Conservation (phyloP, 169 alveolate genomes). For the Cryptosporidium andersoni region DNA sequence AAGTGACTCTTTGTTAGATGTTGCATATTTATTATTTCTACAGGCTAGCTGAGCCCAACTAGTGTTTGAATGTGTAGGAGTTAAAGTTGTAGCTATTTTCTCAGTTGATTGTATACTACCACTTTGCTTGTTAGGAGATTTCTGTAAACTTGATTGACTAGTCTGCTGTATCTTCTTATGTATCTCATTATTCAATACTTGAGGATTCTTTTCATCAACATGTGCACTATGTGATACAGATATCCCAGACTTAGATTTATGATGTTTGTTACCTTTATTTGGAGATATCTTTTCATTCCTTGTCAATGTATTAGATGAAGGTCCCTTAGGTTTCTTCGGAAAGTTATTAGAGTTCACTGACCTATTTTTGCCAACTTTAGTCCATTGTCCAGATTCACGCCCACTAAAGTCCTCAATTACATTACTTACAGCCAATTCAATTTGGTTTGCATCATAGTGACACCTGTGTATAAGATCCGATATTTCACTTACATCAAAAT, state of each 20-base stretch:
- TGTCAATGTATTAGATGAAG: too few relatives aligned
- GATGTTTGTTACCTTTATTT: too few relatives aligned
- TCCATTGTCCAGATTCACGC: constrained; percentile 71
- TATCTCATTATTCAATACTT: not conserved
- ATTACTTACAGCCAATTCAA: constrained; percentile 70
- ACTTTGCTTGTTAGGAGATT: not conserved
- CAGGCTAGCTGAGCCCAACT: constrained; percentile 66
- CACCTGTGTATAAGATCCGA: constrained; percentile 62
- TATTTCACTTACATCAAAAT: constrained; percentile 41
- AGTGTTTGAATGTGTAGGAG: constrained; percentile 13
- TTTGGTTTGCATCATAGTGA: constrained; percentile 57
- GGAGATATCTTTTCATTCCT: too few relatives aligned
- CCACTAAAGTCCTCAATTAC: constrained; percentile 70
- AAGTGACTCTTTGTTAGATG: not conserved
- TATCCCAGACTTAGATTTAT: too few relatives aligned
- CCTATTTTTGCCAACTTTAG: constrained; percentile 60
- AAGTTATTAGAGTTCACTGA: not conserved
- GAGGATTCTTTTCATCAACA: not conserved
- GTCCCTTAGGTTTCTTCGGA: not conserved
- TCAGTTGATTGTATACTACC: not conserved
- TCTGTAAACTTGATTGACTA: not conserved
- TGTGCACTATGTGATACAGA: too few relatives aligned
- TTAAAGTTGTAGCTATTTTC: constrained; percentile 10
- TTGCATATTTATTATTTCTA: constrained; percentile 11
- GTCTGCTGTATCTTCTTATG: not conserved